Percentiles rank a stretch among this genome's conserved stretches.
Conservation (phyloP, 495 filamentous ascomycete genomes). For the Aspergillus baeticus region DNA sequence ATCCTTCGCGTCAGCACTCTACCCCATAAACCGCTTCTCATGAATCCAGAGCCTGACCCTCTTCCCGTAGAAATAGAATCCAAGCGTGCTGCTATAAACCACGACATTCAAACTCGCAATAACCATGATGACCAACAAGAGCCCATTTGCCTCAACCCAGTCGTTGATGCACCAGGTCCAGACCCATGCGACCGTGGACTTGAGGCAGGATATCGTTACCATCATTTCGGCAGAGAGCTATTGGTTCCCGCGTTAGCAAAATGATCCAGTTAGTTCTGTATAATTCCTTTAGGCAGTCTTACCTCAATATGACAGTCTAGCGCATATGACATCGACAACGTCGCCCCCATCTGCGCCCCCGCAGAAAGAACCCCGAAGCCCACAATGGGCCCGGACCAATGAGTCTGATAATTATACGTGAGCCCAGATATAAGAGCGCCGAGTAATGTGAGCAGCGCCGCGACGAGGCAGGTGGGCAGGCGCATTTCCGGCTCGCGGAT, state of each 20-base stretch:
- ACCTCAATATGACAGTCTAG: slow-evolving; percentile 24
- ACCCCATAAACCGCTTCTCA: no score
- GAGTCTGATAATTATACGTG: slow-evolving; percentile 15
- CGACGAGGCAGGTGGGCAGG: slow-evolving; percentile 33
- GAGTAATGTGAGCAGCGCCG: slow-evolving; percentile 21
- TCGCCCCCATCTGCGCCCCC: slow-evolving; percentile 25
- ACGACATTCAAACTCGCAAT: slow-evolving; percentile 21
- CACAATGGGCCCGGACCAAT: slow-evolving; percentile 21
- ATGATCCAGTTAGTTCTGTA: background rate
- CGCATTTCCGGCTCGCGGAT: slow-evolving; percentile 57
- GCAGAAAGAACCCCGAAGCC: slow-evolving; percentile 21
- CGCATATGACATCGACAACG: slow-evolving; percentile 23
- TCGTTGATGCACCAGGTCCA: slow-evolving; percentile 27
- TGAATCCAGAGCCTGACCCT: slow-evolving; percentile 19
- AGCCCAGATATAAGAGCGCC: slow-evolving; percentile 18
- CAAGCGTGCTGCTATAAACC: slow-evolving; percentile 16
- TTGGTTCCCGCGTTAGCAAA: no score
- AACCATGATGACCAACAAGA: slow-evolving; percentile 20
- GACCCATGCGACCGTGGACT: slow-evolving; percentile 22
- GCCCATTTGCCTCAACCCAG: slow-evolving; percentile 15
- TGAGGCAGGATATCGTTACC: slow-evolving; percentile 21
- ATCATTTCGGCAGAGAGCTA: slow-evolving; percentile 23
- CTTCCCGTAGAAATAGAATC: slow-evolving; percentile 20
- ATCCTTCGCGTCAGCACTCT: no score
- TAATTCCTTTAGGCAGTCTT: no score